These are phyloP conservation scores for Caulochytrium protostelioides DNA, from an alignment of 371 early-diverging fungal species.

Conservation along the genomic window DNA sequence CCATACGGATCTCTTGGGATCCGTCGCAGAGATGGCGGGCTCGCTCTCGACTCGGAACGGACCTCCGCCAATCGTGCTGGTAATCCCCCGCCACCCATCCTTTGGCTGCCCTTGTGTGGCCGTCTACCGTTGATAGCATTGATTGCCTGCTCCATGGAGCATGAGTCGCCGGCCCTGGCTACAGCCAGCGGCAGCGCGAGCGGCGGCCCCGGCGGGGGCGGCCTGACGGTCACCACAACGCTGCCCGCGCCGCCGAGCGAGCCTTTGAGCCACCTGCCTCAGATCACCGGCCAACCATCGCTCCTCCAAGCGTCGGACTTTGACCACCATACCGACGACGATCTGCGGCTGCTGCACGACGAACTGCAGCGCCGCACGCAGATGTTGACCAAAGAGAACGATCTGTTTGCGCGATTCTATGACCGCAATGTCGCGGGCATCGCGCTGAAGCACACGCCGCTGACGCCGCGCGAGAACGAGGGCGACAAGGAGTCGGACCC, in stretches of 20 bases:
- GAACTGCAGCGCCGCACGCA: conserved; percentile 1
- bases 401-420: background rate
- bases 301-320: background rate
- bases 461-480: too few relatives aligned
- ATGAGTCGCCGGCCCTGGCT: background rate
- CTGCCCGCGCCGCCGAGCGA: background rate
- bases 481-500: background rate
- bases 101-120: too few relatives aligned
- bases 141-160: too few relatives aligned
- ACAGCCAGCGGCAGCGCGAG: too few relatives aligned
- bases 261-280: background rate
- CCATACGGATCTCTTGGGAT: too few relatives aligned
- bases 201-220: background rate
- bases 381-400: background rate
- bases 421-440: background rate
- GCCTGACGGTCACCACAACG: background rate
- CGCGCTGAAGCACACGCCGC: background rate
- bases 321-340: background rate
- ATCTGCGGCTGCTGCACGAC: background rate
- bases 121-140: too few relatives aligned
- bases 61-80: too few relatives aligned
- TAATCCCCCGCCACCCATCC: too few relatives aligned
- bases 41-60: too few relatives aligned
- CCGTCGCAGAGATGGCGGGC: too few relatives aligned
- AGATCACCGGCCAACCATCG: too few relatives aligned